Evolutionary conservation across 2,329 filamentous ascomycete species (phyloP).

Genomic region (Pseudogymnoascus sp.): DNA sequence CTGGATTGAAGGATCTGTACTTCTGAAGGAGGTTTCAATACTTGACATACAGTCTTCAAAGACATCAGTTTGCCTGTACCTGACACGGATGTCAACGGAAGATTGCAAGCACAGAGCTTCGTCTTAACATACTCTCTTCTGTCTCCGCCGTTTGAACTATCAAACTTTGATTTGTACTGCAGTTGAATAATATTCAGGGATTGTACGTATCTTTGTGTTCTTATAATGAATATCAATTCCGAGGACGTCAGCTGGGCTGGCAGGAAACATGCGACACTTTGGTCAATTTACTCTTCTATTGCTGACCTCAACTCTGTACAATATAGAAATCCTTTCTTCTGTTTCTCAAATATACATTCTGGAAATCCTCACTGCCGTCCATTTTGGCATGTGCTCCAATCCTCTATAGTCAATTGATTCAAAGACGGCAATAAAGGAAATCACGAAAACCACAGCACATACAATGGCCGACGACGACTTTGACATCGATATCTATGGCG

Average conservation of each 20-base stretch:
- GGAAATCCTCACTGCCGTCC: background rate
- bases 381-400: constrained; percentile 1
- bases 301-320: constrained; percentile 8
- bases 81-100: constrained; percentile 14
- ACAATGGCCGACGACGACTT: constrained; percentile 62
- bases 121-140: constrained; percentile 40
- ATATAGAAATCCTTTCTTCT: constrained; percentile 7
- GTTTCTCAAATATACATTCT: constrained; percentile 8
- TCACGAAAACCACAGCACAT: background rate
- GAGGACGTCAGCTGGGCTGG: constrained; percentile 24
- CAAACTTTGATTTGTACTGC: constrained; percentile 25
- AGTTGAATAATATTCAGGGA: constrained; percentile 23
- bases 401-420: background rate
- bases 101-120: constrained; percentile 58
- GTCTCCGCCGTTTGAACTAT: constrained; percentile 27
- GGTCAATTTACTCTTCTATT: constrained; percentile 6
- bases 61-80: constrained; percentile 6
- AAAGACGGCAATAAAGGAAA: background rate
- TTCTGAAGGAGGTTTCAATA: constrained; percentile 2
- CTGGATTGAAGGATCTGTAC: constrained; percentile 8
- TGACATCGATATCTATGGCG: constrained; percentile 66
- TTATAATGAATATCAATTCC: constrained; percentile 24
- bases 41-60: constrained; percentile 6
- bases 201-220: constrained; percentile 29
- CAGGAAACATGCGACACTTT: background rate